Conservation (phyloP, 2,329 filamentous ascomycete species). For the Stemphylium lycopersici region DNA sequence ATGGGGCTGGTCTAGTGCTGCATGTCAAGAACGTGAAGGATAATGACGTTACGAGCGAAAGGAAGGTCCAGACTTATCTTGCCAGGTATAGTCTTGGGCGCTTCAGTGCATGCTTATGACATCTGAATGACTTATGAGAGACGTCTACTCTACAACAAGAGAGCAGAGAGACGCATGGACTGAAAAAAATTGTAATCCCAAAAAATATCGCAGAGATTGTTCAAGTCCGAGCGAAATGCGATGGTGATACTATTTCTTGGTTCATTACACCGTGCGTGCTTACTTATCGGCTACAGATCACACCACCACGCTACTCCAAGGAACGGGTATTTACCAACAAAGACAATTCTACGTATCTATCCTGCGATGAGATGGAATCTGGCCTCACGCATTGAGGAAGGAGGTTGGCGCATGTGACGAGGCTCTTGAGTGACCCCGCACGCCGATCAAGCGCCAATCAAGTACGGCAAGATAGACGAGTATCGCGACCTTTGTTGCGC, state of each 20-base stretch:
- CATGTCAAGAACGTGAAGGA: neutral
- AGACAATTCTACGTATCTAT: neutral
- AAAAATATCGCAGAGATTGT: neutral
- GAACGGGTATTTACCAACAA: neutral
- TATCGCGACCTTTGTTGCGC: neutral
- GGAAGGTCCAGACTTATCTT: neutral
- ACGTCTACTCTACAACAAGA: slow-evolving; percentile 2
- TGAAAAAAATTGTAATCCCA: neutral
- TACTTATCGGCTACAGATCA: neutral
- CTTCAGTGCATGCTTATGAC: neutral
- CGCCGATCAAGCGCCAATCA: neutral
- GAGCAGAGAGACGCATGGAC: neutral
- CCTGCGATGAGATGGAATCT: neutral
- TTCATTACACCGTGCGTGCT: slow-evolving; percentile 1
- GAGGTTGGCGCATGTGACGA: neutral
- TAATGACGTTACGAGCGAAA: neutral
- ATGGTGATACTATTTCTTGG: neutral
- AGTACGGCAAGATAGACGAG: neutral
- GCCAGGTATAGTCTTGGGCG: neutral
- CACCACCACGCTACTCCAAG: neutral
- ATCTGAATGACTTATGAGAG: slow-evolving; percentile 5
- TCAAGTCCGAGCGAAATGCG: slow-evolving; percentile 6
- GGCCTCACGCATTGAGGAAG: neutral
- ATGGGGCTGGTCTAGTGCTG: slow-evolving; percentile 23
- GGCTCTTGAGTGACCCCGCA: slow-evolving; percentile 16